phyloP scores from a whole-genome alignment of 257 asterid genomes.

The Przewalskia tangutica region DNA sequence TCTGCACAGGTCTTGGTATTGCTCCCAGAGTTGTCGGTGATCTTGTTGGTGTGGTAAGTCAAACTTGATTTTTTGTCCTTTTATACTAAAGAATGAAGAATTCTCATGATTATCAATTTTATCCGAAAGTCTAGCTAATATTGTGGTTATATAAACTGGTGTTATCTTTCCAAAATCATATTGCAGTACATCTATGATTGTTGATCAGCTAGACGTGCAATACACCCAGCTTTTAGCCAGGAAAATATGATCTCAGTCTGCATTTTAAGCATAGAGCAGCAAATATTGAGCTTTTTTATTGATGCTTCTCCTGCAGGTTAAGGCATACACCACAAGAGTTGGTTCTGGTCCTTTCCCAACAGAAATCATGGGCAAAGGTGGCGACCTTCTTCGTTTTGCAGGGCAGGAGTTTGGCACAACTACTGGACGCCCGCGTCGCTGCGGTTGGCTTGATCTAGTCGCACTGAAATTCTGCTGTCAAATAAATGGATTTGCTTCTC shows the following conservation, averaged over 20 bases:
- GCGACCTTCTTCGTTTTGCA: slow-evolving; percentile 73
- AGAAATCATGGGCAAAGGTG: slow-evolving; percentile 69
- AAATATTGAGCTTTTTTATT: not conserved
- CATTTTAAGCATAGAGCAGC: not conserved
- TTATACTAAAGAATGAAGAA: not conserved
- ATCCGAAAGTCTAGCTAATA: not conserved
- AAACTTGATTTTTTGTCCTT: not conserved
- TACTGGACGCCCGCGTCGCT: slow-evolving; percentile 98
- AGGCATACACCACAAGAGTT: slow-evolving; percentile 92
- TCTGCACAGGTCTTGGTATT: slow-evolving; percentile 97
- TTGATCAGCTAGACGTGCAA: not conserved
- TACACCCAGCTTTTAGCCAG: not conserved
- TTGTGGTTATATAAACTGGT: not conserved
- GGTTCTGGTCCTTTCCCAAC: slow-evolving; percentile 99
- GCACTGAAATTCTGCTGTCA: slow-evolving; percentile 74
- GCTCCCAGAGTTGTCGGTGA: slow-evolving; percentile 91
- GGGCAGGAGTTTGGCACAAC: slow-evolving; percentile 99
- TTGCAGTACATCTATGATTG: not conserved
- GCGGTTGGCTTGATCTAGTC: slow-evolving; percentile 97
- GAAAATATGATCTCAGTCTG: not conserved
- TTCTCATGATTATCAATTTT: not conserved
- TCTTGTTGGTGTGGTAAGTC: slow-evolving; percentile 90
- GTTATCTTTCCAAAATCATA: not conserved
- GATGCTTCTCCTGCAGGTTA: slow-evolving; percentile 45
- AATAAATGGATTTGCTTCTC: slow-evolving; percentile 86